phyloP scores from a whole-genome alignment of 441 rosid species.

The Pelargonium australe region DNA sequence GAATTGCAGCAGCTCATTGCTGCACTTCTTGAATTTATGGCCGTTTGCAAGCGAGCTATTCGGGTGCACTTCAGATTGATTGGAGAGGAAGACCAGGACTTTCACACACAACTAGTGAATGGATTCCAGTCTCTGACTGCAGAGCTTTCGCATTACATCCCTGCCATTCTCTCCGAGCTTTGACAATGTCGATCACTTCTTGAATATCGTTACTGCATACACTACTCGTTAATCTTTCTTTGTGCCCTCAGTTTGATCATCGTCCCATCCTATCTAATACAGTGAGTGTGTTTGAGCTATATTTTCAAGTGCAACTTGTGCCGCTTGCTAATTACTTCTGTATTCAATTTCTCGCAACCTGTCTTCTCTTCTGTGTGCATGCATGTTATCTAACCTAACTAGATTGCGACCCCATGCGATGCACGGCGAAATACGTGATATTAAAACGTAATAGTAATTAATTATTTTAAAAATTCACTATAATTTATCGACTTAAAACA shows the following conservation, averaged over 20 bases:
- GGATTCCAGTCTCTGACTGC: constrained; percentile 99
- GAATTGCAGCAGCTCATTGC: constrained; percentile 97
- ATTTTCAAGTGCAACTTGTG: too few species aligned
- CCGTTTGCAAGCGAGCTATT: constrained; percentile 96
- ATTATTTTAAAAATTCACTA: too few species aligned
- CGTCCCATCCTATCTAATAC: too few species aligned
- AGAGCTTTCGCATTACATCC: constrained; percentile 93
- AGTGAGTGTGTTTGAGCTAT: too few species aligned
- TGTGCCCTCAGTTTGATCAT: not conserved
- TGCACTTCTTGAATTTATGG: constrained; percentile 96
- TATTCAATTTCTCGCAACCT: too few species aligned
- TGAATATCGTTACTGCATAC: not conserved
- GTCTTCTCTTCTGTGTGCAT: too few species aligned
- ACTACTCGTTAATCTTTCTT: not conserved
- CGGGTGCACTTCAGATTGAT: constrained; percentile 87
- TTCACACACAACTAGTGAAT: constrained; percentile 95
- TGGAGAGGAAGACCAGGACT: constrained; percentile 96
- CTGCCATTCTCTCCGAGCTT: constrained; percentile 96
- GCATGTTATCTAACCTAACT: too few species aligned
- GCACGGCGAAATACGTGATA: too few species aligned
- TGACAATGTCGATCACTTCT: constrained; percentile 24
- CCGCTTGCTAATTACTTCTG: too few species aligned
- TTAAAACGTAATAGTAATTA: too few species aligned
- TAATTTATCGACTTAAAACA: too few species aligned
- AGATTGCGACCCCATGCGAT: too few species aligned